Percentiles rank a stretch among this genome's conserved stretches.
Evolutionary conservation across 2,329 filamentous ascomycete genomes (phyloP).

Genomic region (Fusarium miscanthi): DNA sequence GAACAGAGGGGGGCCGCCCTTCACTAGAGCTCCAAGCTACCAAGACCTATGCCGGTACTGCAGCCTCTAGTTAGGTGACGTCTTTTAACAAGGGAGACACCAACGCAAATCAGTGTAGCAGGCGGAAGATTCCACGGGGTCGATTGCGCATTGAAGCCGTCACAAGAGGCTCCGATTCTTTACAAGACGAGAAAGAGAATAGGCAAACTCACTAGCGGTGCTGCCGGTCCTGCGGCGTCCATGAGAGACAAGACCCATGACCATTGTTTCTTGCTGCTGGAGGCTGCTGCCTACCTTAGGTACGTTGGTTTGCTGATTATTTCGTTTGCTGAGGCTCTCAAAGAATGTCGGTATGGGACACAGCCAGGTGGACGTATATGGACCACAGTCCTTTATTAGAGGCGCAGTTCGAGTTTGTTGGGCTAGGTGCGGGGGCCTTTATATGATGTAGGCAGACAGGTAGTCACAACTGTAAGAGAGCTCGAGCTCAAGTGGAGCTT

Average conservation of each 20-base stretch:
- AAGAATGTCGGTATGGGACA: not conserved
- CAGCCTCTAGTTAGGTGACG: conserved; percentile 12
- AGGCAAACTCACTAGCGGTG: conserved; percentile 42
- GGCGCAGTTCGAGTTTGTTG: conserved; percentile 26
- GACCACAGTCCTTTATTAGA: conserved; percentile 2
- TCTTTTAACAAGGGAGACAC: conserved; percentile 13
- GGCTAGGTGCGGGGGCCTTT: conserved; percentile 20
- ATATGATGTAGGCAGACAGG: conserved; percentile 15
- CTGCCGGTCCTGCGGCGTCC: conserved; percentile 48
- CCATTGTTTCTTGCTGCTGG: conserved; percentile 40
- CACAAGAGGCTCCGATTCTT: not conserved
- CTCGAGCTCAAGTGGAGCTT: conserved; percentile 10
- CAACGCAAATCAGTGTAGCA: conserved; percentile 6
- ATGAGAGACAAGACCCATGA: conserved; percentile 49
- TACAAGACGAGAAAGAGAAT: conserved; percentile 11
- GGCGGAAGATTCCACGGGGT: not conserved
- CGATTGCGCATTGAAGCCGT: conserved; percentile 4
- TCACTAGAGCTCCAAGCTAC: conserved; percentile 32
- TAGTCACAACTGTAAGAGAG: not conserved
- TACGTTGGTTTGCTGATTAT: not conserved
- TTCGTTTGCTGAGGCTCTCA: conserved; percentile 3
- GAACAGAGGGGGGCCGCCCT: conserved; percentile 16
- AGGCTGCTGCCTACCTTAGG: conserved; percentile 19
- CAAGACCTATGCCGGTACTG: conserved; percentile 1
- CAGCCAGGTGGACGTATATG: not conserved